Base-by-base conservation (phyloP, 257 asterid genomes). In the Jacaranda copaia region DNA sequence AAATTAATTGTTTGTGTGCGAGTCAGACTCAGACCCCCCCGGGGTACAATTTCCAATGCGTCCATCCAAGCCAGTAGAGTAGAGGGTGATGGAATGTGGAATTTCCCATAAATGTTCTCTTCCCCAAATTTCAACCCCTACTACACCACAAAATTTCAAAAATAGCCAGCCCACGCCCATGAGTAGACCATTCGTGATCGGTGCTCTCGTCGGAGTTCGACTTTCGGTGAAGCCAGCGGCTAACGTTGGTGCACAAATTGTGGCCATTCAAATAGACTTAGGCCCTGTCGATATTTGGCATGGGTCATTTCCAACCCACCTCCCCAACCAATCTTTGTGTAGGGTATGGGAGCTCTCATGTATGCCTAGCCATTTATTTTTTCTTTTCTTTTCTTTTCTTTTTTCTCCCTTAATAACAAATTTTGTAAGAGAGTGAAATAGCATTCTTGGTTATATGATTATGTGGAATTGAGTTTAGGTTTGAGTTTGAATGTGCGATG, bases 21-120 rank as follows among this genome's bases (percentile, higher is more conserved):
- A 79, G 81, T 84, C 85, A 67, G 84, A 84, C 4, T 14, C 13
- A 13, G 69, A 36, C 11, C 5, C 20, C 16, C 4, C 52, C 46
- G 40, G 56, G 78, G 72, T 81, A 58, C 89, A 80, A 83, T 75
- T 85, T 72, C 87, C 85, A 49, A 83, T 52, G 82, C 84, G 72
- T 68, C 78, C 79, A 70, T 65, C 64, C 70, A 45, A 60, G 72
- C 81, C 88, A 81, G 84, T 75, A 57, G 73, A 25, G 32, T 25
- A 25, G 32, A 75, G 38, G 64, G 71, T 56, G 76, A 74, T 83
- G 77, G 87, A 85, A 78, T 78, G 84, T 85, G 81, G 75, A 78
- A 84, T 75, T 80, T 84, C 72, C 84, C 80, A 76, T 73, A 55
- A 66, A 43, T 83, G 74, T 72, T 68, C 67, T 36, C 58, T 3